Percentiles rank a stretch among this genome's conserved stretches.
Evolutionary conservation across 2,329 filamentous ascomycete genomes (phyloP).

Genomic region (Aspergillus sojae): DNA sequence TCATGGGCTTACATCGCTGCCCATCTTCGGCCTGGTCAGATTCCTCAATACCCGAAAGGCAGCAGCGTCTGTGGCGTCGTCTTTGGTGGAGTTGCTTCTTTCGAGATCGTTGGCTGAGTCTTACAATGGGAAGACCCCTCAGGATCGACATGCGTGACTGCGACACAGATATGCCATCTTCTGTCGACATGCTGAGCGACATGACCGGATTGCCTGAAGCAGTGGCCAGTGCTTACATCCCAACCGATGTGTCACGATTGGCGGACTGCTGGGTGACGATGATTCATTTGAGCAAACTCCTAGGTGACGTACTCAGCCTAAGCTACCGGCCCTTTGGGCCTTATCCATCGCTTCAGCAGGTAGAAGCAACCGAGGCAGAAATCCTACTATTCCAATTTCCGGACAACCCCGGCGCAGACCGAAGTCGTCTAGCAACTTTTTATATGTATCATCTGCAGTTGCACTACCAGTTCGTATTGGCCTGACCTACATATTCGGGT

Average conservation of each 20-base stretch:
- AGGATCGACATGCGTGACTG: constrained; percentile 43
- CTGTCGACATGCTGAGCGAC: constrained; percentile 31
- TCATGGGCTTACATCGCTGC: constrained; percentile 46
- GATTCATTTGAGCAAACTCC: constrained; percentile 27
- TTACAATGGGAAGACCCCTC: constrained; percentile 44
- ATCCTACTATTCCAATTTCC: constrained; percentile 23
- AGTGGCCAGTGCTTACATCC: constrained; percentile 20
- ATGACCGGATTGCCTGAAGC: constrained; percentile 13
- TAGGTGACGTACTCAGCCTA: constrained; percentile 29
- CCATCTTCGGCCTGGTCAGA: constrained; percentile 21
- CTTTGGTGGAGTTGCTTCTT: constrained; percentile 48
- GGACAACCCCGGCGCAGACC: constrained; percentile 14
- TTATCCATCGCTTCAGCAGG: constrained; percentile 18
- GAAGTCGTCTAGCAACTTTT: constrained; percentile 20
- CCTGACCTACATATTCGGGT: neutral
- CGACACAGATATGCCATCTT: constrained; percentile 35
- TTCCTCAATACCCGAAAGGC: constrained; percentile 23
- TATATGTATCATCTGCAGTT: constrained; percentile 31
- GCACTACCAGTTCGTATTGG: constrained; percentile 30
- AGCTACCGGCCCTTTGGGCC: constrained; percentile 26
- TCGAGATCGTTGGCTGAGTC: constrained; percentile 46
- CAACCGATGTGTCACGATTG: constrained; percentile 24
- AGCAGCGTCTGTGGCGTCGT: constrained; percentile 38
- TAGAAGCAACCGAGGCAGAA: constrained; percentile 27
- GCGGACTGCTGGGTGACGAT: constrained; percentile 31